These are phyloP conservation scores for Syzygium aqueum DNA, from an alignment of 345 rosid species.

Conservation along the genomic window DNA sequence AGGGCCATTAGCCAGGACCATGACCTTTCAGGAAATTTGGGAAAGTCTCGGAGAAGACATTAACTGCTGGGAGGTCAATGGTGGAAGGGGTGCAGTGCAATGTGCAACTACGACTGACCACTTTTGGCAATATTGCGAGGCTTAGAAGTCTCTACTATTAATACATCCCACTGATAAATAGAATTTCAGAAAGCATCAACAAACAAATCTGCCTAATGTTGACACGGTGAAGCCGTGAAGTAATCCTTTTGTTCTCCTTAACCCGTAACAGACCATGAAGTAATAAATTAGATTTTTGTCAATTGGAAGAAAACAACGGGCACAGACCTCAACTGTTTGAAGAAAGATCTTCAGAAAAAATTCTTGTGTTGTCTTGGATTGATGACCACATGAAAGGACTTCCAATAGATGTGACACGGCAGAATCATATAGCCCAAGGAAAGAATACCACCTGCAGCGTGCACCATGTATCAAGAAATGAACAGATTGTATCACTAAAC, in stretches of 20 bases:
- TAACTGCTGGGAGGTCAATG: neutral
- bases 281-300: neutral
- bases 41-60: neutral
- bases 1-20: neutral
- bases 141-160: neutral
- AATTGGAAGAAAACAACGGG: conserved; percentile 3
- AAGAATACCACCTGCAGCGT: conserved; percentile 68
- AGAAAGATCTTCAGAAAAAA: conserved; percentile 75
- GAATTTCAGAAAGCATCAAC: neutral
- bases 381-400: conserved; percentile 76
- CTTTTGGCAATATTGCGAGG: neutral
- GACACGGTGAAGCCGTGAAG: neutral
- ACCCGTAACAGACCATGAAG: neutral
- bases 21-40: neutral
- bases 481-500: neutral
- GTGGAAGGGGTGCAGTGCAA: neutral
- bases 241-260: neutral
- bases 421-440: conserved; percentile 84
- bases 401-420: conserved; percentile 75
- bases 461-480: neutral
- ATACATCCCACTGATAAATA: neutral
- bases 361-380: conserved; percentile 89
- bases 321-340: conserved; percentile 63
- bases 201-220: neutral
- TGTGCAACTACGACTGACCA: neutral